These are phyloP conservation scores for Ophiostoma quercus DNA, from an alignment of 2,329 filamentous ascomycete species.

Conservation along the genomic window DNA sequence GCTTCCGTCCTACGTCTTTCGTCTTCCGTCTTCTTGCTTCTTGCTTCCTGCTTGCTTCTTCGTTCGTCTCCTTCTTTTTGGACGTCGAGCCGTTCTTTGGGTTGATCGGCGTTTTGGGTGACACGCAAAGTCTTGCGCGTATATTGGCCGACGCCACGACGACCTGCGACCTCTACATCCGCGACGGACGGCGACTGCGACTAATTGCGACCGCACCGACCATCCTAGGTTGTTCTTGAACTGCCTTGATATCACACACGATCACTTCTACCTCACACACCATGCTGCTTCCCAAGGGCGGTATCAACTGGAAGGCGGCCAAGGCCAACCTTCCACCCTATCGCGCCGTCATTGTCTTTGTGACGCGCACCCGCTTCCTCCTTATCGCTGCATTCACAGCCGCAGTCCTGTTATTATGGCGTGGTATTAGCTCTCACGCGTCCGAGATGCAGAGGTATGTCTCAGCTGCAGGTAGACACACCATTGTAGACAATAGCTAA, in stretches of 20 bases:
- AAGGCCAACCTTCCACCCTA: conserved; percentile 72
- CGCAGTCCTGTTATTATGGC: conserved; percentile 78
- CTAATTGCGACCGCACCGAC: background rate
- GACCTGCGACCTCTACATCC: background rate
- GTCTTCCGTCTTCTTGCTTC: background rate
- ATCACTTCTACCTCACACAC: conserved; percentile 26
- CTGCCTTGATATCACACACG: background rate
- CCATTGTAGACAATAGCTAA: conserved; percentile 6
- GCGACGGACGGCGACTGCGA: background rate
- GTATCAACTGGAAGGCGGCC: conserved; percentile 87
- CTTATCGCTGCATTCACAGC: conserved; percentile 65
- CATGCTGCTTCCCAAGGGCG: conserved; percentile 89
- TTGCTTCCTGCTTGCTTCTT: background rate
- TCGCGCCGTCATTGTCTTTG: conserved; percentile 62
- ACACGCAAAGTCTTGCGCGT: conserved; percentile 18
- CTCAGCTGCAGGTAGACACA: background rate
- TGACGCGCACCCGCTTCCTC: conserved; percentile 74
- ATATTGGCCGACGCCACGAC: conserved; percentile 14
- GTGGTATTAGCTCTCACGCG: conserved; percentile 72
- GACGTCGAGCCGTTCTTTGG: background rate
- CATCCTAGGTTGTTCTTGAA: background rate
- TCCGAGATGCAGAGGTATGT: conserved; percentile 85
- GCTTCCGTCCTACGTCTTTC: background rate
- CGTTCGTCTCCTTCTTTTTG: background rate
- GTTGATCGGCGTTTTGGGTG: conserved; percentile 19